Conservation (phyloP, 2,329 filamentous ascomycete genomes). For the Cercospora zeae-maydis region DNA sequence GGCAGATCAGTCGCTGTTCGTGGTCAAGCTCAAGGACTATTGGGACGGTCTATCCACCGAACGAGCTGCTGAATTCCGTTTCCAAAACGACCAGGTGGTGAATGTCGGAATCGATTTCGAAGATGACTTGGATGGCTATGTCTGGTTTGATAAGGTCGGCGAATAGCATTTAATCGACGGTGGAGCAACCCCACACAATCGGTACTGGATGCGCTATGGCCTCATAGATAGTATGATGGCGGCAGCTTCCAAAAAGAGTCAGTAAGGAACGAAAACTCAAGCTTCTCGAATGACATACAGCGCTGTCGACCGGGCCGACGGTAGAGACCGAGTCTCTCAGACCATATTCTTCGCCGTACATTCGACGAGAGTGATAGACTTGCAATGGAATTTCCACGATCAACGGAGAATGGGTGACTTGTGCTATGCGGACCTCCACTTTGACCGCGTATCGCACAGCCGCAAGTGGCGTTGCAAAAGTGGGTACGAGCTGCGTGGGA, state of each 20-base stretch:
- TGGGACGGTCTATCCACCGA: conserved; percentile 2
- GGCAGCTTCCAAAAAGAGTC: neutral
- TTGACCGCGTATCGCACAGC: neutral
- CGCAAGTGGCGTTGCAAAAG: neutral
- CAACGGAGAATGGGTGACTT: neutral
- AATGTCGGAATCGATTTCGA: neutral
- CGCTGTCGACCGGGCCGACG: neutral
- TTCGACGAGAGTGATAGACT: neutral
- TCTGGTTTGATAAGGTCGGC: neutral
- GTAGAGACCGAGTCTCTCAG: neutral
- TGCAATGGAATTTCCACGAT: neutral
- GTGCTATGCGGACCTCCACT: neutral
- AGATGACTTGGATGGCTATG: neutral
- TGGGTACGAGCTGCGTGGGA: neutral
- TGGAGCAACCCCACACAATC: neutral
- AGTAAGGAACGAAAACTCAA: neutral
- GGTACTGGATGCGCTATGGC: neutral
- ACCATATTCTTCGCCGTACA: neutral
- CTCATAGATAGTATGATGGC: neutral
- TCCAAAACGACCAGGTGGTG: neutral
- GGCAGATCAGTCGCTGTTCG: conserved; percentile 21
- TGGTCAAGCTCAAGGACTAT: conserved; percentile 6
- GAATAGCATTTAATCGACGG: neutral
- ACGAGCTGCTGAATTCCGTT: neutral
- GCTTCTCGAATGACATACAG: neutral